Percentiles rank a stretch among this genome's conserved stretches.
Evolutionary conservation across 2,329 filamentous ascomycete genomes (phyloP).

Genomic region (Paecilomyces formosus): DNA sequence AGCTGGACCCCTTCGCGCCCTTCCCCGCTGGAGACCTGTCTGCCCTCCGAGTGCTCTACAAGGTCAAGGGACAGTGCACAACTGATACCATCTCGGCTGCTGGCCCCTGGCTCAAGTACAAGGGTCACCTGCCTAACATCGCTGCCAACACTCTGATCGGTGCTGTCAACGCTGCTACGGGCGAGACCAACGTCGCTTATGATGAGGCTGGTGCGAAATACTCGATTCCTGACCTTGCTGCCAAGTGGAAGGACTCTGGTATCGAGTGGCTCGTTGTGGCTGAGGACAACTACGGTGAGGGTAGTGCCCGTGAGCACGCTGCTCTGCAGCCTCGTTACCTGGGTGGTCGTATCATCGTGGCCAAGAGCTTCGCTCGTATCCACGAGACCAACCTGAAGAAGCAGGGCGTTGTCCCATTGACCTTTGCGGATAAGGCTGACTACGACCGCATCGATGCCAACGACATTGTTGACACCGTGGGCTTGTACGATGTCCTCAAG

Average conservation of each 20-base stretch:
- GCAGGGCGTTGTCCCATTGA: conserved; percentile 91
- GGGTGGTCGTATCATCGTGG: conserved; percentile 72
- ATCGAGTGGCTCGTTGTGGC: conserved; percentile 89
- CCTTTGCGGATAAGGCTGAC: conserved; percentile 79
- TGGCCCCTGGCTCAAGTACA: conserved; percentile 98
- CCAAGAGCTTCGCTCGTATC: conserved; percentile 84
- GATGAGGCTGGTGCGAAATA: conserved; percentile 68
- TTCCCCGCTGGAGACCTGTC: conserved; percentile 72
- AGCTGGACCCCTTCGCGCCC: conserved; percentile 80
- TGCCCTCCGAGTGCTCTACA: conserved; percentile 81
- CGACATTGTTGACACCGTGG: conserved; percentile 75
- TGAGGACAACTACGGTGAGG: conserved; percentile 96
- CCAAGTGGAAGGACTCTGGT: conserved; percentile 68
- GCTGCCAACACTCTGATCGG: conserved; percentile 95
- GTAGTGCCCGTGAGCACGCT: conserved; percentile 27
- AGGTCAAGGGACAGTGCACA: conserved; percentile 95
- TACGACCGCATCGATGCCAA: conserved; percentile 78
- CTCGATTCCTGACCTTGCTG: conserved; percentile 81
- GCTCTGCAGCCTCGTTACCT: conserved; percentile 67
- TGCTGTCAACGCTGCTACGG: conserved; percentile 83
- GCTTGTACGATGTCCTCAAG: conserved; percentile 72
- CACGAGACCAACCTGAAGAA: conserved; percentile 97
- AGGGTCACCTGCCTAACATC: conserved; percentile 97
- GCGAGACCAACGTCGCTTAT: conserved; percentile 86
- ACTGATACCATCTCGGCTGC: conserved; percentile 98